A percentile compares a stretch with the other conserved stretches of the same genome.
These are phyloP conservation scores for Pyrus pyrifolia DNA, from an alignment of 306 rosid genomes.

Conservation along the genomic window DNA sequence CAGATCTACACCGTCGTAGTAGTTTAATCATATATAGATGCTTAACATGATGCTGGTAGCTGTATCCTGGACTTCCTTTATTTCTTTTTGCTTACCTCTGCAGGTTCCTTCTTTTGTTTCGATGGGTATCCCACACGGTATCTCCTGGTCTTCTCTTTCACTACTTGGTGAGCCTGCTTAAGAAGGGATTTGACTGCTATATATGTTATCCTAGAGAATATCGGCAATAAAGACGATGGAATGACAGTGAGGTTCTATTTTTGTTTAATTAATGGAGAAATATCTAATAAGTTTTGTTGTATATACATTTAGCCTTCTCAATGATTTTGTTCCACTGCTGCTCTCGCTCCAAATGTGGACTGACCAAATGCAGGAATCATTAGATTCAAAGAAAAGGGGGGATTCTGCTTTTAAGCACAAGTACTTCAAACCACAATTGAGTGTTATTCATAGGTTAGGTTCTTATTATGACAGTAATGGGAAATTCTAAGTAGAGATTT, in stretches of 20 bases:
- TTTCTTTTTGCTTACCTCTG: not conserved
- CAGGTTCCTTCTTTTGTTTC: slow-evolving; percentile 65
- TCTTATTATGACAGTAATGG: slow-evolving; percentile 7
- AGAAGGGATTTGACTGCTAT: slow-evolving; percentile 78
- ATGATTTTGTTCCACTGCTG: slow-evolving; percentile 28
- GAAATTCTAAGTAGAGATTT: not conserved
- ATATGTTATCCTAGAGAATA: slow-evolving; percentile 59
- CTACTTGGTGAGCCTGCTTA: slow-evolving; percentile 76
- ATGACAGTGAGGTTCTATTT: slow-evolving; percentile 55
- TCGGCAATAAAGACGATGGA: slow-evolving; percentile 58
- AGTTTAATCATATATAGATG: not conserved
- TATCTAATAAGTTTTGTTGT: not conserved
- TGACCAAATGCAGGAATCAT: slow-evolving; percentile 71
- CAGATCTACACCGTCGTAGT: not conserved
- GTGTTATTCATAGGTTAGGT: slow-evolving; percentile 76
- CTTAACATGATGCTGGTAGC: not conserved
- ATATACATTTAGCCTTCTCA: not conserved
- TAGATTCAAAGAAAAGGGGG: slow-evolving; percentile 64
- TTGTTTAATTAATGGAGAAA: not conserved
- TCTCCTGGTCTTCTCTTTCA: slow-evolving; percentile 41
- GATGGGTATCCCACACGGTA: slow-evolving; percentile 63
- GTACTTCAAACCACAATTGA: slow-evolving; percentile 56
- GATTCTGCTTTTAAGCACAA: slow-evolving; percentile 57
- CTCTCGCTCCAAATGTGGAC: slow-evolving; percentile 77
- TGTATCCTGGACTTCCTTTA: too few species aligned